These are phyloP conservation scores for Brassica nigra DNA, from an alignment of 345 rosid species.

Conservation along the genomic window DNA sequence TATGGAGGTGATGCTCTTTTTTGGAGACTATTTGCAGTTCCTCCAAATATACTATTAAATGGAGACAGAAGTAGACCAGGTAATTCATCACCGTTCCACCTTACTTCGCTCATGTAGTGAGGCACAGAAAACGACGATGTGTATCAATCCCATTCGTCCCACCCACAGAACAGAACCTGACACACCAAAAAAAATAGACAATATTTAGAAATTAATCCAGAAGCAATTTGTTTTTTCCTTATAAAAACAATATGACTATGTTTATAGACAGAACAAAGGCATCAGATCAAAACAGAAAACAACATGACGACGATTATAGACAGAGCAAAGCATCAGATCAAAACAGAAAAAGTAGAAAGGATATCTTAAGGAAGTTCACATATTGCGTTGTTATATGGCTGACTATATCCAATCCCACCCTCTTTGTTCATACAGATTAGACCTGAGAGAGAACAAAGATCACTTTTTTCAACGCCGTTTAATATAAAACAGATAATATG, in stretches of 20 bases:
- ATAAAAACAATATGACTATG: too few species aligned
- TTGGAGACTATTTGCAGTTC: too few species aligned
- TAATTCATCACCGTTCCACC: constrained; percentile 96
- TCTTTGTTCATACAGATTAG: constrained; percentile 72
- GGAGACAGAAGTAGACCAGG: constrained; percentile 52
- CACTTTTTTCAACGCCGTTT: not conserved
- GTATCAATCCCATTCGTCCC: constrained; percentile 97
- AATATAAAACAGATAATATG: not conserved
- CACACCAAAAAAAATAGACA: not conserved
- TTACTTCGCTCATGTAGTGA: constrained; percentile 60
- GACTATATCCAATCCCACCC: constrained; percentile 70
- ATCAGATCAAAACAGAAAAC: too few species aligned
- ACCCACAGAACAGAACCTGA: constrained; percentile 88
- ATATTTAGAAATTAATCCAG: not conserved
- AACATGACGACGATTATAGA: not conserved
- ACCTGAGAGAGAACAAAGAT: constrained; percentile 45
- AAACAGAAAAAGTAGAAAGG: constrained; percentile 38
- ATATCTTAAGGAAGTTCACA: constrained; percentile 69
- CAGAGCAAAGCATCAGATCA: not conserved
- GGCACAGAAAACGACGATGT: constrained; percentile 94
- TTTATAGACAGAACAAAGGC: too few species aligned
- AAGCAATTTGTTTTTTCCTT: too few species aligned
- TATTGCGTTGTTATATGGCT: constrained; percentile 72
- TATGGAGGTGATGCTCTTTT: too few species aligned
- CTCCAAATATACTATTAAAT: too few species aligned